Conservation (phyloP, 2,329 filamentous ascomycete genomes). For the Hymenoscyphus infarciens region DNA sequence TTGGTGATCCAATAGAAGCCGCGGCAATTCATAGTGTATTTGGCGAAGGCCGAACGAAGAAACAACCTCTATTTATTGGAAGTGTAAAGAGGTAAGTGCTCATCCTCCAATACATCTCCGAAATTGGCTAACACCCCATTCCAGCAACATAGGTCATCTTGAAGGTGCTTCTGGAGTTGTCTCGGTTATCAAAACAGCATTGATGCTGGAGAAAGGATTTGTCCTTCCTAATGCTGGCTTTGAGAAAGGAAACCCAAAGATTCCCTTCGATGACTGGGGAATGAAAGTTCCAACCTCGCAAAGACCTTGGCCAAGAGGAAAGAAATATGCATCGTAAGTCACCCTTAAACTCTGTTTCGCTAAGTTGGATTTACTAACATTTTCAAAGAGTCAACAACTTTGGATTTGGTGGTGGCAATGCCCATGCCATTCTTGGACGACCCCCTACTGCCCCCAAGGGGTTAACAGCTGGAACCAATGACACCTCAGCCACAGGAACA, state of each 20-base stretch:
- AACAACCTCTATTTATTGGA: conserved; percentile 27
- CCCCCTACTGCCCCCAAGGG: conserved; percentile 18
- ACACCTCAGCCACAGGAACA: conserved; percentile 19
- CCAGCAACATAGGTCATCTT: conserved; percentile 34
- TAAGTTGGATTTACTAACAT: not conserved
- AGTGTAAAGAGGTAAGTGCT: conserved; percentile 28
- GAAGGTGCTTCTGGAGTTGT: conserved; percentile 41
- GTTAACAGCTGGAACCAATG: conserved; percentile 13
- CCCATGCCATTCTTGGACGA: conserved; percentile 39
- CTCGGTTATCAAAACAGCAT: conserved; percentile 40
- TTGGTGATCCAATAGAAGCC: conserved; percentile 32
- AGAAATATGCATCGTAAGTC: conserved; percentile 41
- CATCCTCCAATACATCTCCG: not conserved
- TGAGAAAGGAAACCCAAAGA: conserved; percentile 37
- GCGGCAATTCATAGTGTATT: conserved; percentile 26
- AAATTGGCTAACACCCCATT: not conserved
- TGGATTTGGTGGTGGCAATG: conserved; percentile 36
- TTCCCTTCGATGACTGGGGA: conserved; percentile 38
- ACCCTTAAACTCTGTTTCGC: not conserved
- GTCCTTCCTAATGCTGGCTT: conserved; percentile 44
- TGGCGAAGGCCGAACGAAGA: conserved; percentile 17
- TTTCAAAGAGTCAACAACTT: conserved; percentile 37
- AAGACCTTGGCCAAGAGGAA: conserved; percentile 33
- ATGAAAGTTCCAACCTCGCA: conserved; percentile 30
- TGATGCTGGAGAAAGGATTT: conserved; percentile 43